phyloP scores from a whole-genome alignment of 768 basidiomycete species.

The Rhodotorula paludigena region DNA sequence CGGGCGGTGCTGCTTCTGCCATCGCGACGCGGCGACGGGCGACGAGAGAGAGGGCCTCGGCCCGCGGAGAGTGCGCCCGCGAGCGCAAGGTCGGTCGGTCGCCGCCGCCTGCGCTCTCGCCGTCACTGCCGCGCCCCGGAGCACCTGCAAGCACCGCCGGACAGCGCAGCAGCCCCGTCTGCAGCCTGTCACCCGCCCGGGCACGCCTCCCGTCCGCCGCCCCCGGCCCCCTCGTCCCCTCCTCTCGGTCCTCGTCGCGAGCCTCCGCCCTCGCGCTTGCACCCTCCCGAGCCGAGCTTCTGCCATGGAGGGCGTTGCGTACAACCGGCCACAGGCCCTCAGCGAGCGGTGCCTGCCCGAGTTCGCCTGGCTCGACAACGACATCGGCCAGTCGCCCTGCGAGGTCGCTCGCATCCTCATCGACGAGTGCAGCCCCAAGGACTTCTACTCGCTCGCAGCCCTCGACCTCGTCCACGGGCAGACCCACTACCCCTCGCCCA shows the following conservation, averaged over 20 bases:
- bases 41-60: background rate
- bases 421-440: background rate
- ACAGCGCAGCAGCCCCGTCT: no score
- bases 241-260: background rate
- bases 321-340: conserved; percentile 3
- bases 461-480: conserved; percentile 11
- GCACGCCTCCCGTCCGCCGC: no score
- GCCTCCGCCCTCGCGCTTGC: background rate
- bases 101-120: no score
- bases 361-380: conserved; percentile 41
- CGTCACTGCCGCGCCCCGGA: no score
- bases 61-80: no score
- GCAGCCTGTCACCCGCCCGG: no score
- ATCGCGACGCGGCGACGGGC: background rate
- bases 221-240: no score
- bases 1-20: background rate
- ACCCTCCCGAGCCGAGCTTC: background rate
- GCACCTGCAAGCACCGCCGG: no score
- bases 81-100: no score
- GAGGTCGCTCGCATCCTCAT: conserved; percentile 38
- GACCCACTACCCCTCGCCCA: conserved; percentile 9
- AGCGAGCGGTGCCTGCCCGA: conserved; percentile 1
- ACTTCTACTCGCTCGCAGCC: conserved; percentile 5
- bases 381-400: conserved; percentile 46
- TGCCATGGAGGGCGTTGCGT: background rate